These are phyloP conservation scores for Candida stauntonica DNA, from an alignment of 805 yeast species.

Conservation along the genomic window DNA sequence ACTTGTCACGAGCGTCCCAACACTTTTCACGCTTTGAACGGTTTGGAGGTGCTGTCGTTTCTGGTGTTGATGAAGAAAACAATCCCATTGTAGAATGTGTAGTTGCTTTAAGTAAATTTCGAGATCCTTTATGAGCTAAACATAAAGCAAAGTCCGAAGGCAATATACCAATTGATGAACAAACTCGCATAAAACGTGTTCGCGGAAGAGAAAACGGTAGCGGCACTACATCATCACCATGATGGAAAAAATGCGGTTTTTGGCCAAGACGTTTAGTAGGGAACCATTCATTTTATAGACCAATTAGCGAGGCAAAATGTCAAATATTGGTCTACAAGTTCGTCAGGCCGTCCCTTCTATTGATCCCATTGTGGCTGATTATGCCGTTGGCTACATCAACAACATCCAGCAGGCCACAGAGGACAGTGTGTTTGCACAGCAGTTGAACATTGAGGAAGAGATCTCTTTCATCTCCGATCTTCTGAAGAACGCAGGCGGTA, in stretches of 20 bases:
- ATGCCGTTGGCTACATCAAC: conserved; percentile 86
- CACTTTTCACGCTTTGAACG: conserved; percentile 70
- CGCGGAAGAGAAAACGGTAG: too few species aligned
- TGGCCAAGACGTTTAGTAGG: too few species aligned
- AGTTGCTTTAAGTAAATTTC: not conserved
- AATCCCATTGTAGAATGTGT: conserved; percentile 44
- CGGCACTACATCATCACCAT: too few species aligned
- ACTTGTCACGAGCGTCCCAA: conserved; percentile 86
- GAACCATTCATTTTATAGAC: not conserved
- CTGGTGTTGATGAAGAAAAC: conserved; percentile 28
- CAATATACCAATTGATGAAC: too few species aligned
- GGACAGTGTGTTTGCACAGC: conserved; percentile 77
- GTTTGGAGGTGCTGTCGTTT: conserved; percentile 43
- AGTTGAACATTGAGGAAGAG: conserved; percentile 63
- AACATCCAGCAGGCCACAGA: conserved; percentile 74
- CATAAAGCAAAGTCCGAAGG: too few species aligned
- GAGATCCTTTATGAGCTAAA: too few species aligned
- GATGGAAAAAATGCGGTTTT: too few species aligned
- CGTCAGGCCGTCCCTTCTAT: conserved; percentile 84
- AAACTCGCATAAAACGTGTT: too few species aligned
- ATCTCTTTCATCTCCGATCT: conserved; percentile 61
- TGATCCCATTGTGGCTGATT: conserved; percentile 82
- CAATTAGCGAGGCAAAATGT: conserved; percentile 26
- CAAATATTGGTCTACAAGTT: conserved; percentile 49
- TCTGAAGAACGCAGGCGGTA: conserved; percentile 81